Evolutionary conservation across 2,329 filamentous ascomycete species (phyloP), one percentile per base, ranked within the genome.

Genomic region (Colletotrichum coccodes): DNA sequence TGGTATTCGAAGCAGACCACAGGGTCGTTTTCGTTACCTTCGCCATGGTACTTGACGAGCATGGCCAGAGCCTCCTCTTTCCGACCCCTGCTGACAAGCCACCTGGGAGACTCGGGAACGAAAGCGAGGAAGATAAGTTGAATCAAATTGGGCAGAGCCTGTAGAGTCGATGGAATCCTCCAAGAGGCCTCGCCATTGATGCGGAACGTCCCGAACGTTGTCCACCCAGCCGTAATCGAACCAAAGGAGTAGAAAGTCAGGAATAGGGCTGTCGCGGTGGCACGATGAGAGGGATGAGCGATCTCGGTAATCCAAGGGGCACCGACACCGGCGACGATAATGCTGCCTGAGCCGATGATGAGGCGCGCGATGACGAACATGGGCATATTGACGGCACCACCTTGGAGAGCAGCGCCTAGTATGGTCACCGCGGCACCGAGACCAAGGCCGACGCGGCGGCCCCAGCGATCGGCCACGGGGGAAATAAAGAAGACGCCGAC

Each of bases 11-110:
- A 81, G 21, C 89, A 85, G 16, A 90, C 82, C 9, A 83, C 76
- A 0, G 85, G 87, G 38, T 81, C 76, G 3, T 73, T 72, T 40
- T 87, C 80, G 66, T 85, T 78, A 2, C 85, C 87, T 71, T 87
- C 86, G n/a, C 85, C 85, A 71, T 87, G 83, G 71, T 84, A 85
- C 63, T 79, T 80, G 61, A 74, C 62, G 6, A 80, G 73, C 18
- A 79, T 58, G 0, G 64, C 70, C 4, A 74, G 73, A 0, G 78
- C 78, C 40, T 80, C 77, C 12, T 79, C 77, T 4, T 68, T 60
- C 2, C 74, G 73, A 47, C 77, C 77, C 8, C 72, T 71, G n/a
- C 73, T 72, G 42, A 79, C 68, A 12, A 79, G 77, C 67, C 71
- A 80, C 50, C 78, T 76, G 1, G 78, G 77, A 1, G 75, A 77